phyloP scores from a whole-genome alignment of 345 rosid species.

The Isatis tinctoria region DNA sequence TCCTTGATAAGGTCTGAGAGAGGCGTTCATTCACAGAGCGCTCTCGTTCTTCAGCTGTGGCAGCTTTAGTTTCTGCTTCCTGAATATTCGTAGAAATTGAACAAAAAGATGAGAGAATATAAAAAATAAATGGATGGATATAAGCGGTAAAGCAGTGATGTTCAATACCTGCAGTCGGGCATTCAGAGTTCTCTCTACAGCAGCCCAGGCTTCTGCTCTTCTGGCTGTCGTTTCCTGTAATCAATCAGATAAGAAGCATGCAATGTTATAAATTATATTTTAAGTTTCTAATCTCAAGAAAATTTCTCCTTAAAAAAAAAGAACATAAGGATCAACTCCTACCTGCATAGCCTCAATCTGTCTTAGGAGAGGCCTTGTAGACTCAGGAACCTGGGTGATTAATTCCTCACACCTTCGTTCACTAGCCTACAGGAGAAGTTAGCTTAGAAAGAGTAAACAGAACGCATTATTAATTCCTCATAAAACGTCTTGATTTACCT shows the following conservation, averaged over 20 bases:
- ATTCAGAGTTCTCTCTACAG: constrained; percentile 89
- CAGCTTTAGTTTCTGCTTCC: constrained; percentile 97
- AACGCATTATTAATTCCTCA: neutral
- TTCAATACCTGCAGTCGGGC: constrained; percentile 78
- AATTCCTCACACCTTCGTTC: constrained; percentile 99
- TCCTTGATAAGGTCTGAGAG: constrained; percentile 90
- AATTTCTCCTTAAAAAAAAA: neutral
- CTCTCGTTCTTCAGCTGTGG: constrained; percentile 91
- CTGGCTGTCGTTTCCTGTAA: constrained; percentile 80
- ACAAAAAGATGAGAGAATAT: neutral
- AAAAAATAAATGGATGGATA: neutral
- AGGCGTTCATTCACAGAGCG: constrained; percentile 86
- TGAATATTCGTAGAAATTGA: constrained; percentile 26
- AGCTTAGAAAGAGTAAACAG: constrained; percentile 7
- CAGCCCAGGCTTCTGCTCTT: constrained; percentile 96
- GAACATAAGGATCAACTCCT: neutral
- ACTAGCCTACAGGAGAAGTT: constrained; percentile 60
- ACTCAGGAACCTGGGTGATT: constrained; percentile 95
- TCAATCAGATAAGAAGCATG: constrained; percentile 23
- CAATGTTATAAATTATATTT: neutral
- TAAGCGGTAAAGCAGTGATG: constrained; percentile 4
- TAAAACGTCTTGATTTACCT: constrained; percentile 41
- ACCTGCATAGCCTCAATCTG: constrained; percentile 99
- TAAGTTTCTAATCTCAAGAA: constrained; percentile 1
- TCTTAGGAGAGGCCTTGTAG: constrained; percentile 94